Percentiles rank a stretch among this genome's conserved stretches.
phyloP scores from a whole-genome alignment of 306 rosid species.

The Fragaria nilgerrensis region DNA sequence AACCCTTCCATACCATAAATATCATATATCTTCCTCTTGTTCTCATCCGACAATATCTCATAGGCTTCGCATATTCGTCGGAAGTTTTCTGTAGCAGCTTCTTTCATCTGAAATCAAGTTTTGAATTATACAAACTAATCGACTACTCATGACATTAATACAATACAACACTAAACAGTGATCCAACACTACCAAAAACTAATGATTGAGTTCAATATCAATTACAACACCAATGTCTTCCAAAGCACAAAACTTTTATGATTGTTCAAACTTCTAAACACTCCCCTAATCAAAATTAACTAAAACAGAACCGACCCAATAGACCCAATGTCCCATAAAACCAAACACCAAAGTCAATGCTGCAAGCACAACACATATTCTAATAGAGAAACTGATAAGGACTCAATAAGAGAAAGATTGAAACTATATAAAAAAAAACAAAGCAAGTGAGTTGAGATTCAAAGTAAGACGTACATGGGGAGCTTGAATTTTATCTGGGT shows the following conservation, averaged over 20 bases:
- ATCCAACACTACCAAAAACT: background rate
- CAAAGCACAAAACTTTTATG: background rate
- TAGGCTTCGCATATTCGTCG: conserved; percentile 89
- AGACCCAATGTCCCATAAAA: background rate
- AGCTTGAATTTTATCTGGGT: conserved; percentile 90
- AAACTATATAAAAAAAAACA: background rate
- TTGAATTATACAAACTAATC: background rate
- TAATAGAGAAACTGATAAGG: background rate
- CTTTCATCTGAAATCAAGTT: conserved; percentile 64
- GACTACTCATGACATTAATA: background rate
- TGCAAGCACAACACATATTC: background rate
- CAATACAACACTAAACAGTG: background rate
- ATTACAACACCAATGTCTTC: background rate
- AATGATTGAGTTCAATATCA: background rate
- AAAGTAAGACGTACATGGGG: conserved; percentile 44
- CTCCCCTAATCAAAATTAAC: background rate
- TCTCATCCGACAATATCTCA: conserved; percentile 81
- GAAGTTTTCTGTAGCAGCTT: conserved; percentile 82
- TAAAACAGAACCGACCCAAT: background rate
- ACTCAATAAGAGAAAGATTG: background rate
- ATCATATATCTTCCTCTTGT: conserved; percentile 79
- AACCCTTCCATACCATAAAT: conserved; percentile 95
- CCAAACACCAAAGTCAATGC: conserved; percentile 10
- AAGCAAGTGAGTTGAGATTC: no score
- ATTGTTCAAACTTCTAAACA: background rate